Evolutionary conservation across 108 stramenopile species (phyloP), one percentile per base, ranked within the genome.

Genomic region (Cyclostephanos tholiformis): DNA sequence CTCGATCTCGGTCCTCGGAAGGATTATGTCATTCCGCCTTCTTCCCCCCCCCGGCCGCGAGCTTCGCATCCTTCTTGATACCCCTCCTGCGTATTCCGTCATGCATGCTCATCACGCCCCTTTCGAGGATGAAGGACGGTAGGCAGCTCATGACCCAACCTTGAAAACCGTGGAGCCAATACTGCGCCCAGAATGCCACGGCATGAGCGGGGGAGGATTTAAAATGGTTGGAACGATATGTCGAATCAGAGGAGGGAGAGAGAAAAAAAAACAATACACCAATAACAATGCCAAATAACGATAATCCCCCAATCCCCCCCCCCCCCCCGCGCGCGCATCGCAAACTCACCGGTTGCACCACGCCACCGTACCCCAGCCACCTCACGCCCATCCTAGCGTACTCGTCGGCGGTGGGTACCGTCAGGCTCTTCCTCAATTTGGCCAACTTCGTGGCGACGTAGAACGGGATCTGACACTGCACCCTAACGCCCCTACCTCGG

Each of bases 401-500:
- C 32, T 85, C 68, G 4, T 82, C 58, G 2, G 99, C 96, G 7
- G 93, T 90, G 14, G 98, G 97, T 49, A 94, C 94, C 81, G 80
- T 92, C 43, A 96, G 53, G 49, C 85, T 82, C 74, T 95, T 94
- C 22, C 97, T 88, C 90, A 98, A 85, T 85, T 99, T 99, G 66
- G 98, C 94, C 49, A 99, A 83, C 84, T 99, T 99, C 13, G 98
- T 97, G 48, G 96, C 95, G 27, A 99, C 97, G 67, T 98, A 96
- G 72, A 99, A 93, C 4, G 99, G 99, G 65, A 91, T 84, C 74
- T 99, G 98, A 83, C 96, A 97, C 76, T 98, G 97, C 56, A 97
- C 96, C 57, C 85, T 89, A 65, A 99, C 84, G 49, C 97, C 97
- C 86, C 87, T 93, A 17, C 62, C 65, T 23, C 80, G 80, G 77